Evolutionary conservation across 768 basidiomycete species (phyloP).

Genomic region (Pilatotrama ljubarskyi): DNA sequence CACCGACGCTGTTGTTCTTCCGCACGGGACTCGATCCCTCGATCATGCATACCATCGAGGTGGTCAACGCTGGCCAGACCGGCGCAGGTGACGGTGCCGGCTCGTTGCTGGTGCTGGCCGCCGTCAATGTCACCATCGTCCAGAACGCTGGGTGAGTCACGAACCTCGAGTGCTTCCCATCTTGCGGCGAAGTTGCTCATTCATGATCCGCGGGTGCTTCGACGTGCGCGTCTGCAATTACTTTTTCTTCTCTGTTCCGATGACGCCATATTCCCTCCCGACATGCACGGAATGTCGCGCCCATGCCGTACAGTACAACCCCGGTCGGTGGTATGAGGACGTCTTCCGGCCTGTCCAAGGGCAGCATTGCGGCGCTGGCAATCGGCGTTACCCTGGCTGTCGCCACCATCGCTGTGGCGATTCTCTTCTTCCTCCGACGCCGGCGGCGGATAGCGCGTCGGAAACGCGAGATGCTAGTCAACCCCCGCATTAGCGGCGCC

Average conservation of each 20-base stretch:
- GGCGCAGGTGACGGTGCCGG: slow-evolving; percentile 30
- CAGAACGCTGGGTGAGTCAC: slow-evolving; percentile 38
- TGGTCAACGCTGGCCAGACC: slow-evolving; percentile 55
- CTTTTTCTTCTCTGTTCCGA: neutral
- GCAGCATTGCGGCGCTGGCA: slow-evolving; percentile 67
- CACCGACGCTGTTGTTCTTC: slow-evolving; percentile 62
- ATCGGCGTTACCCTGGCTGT: slow-evolving; percentile 57
- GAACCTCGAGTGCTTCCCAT: neutral
- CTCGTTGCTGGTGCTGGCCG: slow-evolving; percentile 39
- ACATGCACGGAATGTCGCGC: slow-evolving; percentile 1
- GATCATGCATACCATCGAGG: slow-evolving; percentile 47
- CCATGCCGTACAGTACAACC: slow-evolving; percentile 20
- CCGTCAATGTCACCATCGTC: slow-evolving; percentile 50
- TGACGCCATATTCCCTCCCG: neutral
- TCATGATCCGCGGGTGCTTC: slow-evolving; percentile 11
- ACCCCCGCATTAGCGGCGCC: slow-evolving; percentile 25
- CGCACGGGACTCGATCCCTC: slow-evolving; percentile 58
- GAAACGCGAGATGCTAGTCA: slow-evolving; percentile 31
- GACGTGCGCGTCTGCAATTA: neutral
- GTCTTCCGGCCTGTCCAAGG: slow-evolving; percentile 40
- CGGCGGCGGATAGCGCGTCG: slow-evolving; percentile 34
- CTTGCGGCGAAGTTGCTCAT: neutral
- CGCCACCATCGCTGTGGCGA: slow-evolving; percentile 44
- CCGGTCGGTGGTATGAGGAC: slow-evolving; percentile 13
- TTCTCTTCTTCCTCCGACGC: slow-evolving; percentile 33